Evolutionary conservation across 2,329 filamentous ascomycete genomes (phyloP).

Genomic region (Trichoderma brevicompactum): DNA sequence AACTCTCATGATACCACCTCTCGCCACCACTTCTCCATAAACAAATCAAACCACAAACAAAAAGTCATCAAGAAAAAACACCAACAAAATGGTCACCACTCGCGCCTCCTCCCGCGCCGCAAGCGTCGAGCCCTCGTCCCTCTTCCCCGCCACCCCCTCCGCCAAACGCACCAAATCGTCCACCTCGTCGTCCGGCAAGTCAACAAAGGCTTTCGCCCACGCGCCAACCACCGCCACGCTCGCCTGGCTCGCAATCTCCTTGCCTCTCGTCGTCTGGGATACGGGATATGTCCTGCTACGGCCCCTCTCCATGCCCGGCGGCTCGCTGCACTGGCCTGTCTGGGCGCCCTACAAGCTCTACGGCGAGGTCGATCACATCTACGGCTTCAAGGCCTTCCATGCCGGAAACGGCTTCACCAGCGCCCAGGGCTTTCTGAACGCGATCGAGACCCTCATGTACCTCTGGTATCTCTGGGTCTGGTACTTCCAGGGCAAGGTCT

Average conservation of each 20-base stretch:
- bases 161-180: conserved; percentile 26
- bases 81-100: conserved; percentile 44
- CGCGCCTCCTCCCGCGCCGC: conserved; percentile 43
- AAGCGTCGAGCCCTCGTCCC: conserved; percentile 34
- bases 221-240: conserved; percentile 54
- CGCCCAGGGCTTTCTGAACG: conserved; percentile 73
- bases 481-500: conserved; percentile 32
- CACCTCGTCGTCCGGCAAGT: conserved; percentile 17
- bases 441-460: conserved; percentile 70
- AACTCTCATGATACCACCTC: background rate
- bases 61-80: conserved; percentile 10
- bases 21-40: background rate
- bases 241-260: conserved; percentile 73
- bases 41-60: background rate
- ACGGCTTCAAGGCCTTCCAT: conserved; percentile 75
- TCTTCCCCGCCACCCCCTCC: conserved; percentile 29
- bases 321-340: conserved; percentile 70
- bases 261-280: conserved; percentile 84
- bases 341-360: conserved; percentile 83
- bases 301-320: conserved; percentile 81
- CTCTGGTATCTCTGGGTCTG: conserved; percentile 55
- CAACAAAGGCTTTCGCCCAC: conserved; percentile 48
- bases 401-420: conserved; percentile 73
- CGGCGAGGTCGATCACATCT: conserved; percentile 77
- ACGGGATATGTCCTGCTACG: conserved; percentile 77